Evolutionary conservation across 257 asterid genomes (phyloP).

Genomic region (Eustoma russellianum): DNA sequence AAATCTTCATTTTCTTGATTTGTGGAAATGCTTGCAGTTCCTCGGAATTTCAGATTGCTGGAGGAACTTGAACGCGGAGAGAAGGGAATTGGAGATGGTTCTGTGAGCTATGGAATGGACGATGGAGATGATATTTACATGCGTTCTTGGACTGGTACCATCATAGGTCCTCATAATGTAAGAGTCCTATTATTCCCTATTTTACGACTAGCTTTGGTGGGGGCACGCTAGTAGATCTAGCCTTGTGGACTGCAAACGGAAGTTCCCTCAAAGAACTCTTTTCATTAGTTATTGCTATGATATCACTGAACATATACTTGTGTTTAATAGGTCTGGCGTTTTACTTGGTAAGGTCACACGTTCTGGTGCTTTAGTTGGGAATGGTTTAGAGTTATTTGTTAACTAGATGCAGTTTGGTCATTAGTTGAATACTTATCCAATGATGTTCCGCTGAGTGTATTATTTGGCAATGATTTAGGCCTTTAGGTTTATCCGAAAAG

Average conservation of each 20-base stretch:
- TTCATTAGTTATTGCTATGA: too few relatives aligned
- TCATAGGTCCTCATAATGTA: constrained; percentile 77
- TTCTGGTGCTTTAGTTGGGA: background rate
- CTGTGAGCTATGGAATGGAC: constrained; percentile 91
- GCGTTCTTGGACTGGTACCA: constrained; percentile 89
- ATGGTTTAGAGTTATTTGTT: background rate
- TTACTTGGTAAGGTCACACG: too few relatives aligned
- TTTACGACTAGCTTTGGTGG: background rate
- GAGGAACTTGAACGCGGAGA: constrained; percentile 97
- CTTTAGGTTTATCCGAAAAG: too few relatives aligned
- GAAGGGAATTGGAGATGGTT: constrained; percentile 86
- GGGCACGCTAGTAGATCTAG: background rate
- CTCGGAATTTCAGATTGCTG: constrained; percentile 76
- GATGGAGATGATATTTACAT: constrained; percentile 81
- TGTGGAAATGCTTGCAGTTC: constrained; percentile 34
- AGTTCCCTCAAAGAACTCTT: too few relatives aligned
- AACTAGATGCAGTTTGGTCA: background rate
- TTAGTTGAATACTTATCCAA: too few relatives aligned
- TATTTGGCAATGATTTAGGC: too few relatives aligned
- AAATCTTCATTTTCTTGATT: too few relatives aligned
- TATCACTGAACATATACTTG: too few relatives aligned
- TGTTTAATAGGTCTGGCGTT: too few relatives aligned
- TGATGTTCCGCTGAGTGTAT: too few relatives aligned
- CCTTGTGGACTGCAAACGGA: too few relatives aligned
- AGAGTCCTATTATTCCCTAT: constrained; percentile 7